Conservation (phyloP, 768 basidiomycete species). For the Infundibulicybe gibba region DNA sequence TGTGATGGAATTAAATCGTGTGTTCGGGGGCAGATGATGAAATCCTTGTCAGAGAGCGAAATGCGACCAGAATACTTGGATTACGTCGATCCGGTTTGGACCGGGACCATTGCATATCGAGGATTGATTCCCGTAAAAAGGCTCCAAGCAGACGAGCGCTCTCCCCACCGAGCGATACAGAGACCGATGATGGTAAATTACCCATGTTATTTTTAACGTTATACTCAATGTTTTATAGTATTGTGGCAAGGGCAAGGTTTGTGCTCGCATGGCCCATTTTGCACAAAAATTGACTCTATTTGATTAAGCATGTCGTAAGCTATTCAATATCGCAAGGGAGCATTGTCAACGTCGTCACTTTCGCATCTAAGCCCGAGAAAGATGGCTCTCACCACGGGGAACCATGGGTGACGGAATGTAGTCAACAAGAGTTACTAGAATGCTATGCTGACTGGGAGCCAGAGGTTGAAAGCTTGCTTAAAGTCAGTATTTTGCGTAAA, state of each 20-base stretch:
- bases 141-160: slow-evolving; percentile 6
- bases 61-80: slow-evolving; percentile 12
- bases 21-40: slow-evolving; percentile 15
- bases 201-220: slow-evolving; percentile 15
- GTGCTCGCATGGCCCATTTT: background rate
- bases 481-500: slow-evolving; percentile 23
- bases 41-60: slow-evolving; percentile 1
- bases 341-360: slow-evolving; percentile 24
- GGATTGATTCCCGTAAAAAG: slow-evolving; percentile 21
- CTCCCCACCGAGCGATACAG: slow-evolving; percentile 15
- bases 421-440: slow-evolving; percentile 33
- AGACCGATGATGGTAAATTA: slow-evolving; percentile 17
- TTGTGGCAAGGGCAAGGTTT: slow-evolving; percentile 25
- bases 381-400: slow-evolving; percentile 23
- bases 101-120: slow-evolving; percentile 35
- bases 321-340: slow-evolving; percentile 29
- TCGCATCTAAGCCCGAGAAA: slow-evolving; percentile 19
- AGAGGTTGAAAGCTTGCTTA: slow-evolving; percentile 37
- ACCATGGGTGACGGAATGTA: slow-evolving; percentile 29
- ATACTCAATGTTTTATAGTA: slow-evolving; percentile 24
- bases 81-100: slow-evolving; percentile 28
- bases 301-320: slow-evolving; percentile 23
- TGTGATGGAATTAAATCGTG: slow-evolving; percentile 33
- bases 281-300: background rate
- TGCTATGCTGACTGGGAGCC: slow-evolving; percentile 41